phyloP scores from a whole-genome alignment of 176 grass and related monocot genomes.

The Zoysia pacifica region DNA sequence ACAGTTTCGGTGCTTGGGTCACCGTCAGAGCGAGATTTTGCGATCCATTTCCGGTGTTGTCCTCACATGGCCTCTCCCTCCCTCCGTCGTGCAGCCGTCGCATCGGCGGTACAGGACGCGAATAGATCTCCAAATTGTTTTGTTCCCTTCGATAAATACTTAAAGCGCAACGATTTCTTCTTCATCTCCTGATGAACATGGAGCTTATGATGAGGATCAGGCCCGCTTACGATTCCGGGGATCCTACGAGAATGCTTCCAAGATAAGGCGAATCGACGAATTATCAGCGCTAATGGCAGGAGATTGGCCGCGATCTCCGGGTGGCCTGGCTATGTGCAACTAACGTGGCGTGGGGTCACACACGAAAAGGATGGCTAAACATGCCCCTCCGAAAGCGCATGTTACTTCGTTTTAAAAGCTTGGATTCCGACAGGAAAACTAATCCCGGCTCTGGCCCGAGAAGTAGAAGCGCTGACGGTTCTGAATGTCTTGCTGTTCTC shows the following conservation, averaged over 20 bases:
- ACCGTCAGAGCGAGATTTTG: slow-evolving; percentile 45
- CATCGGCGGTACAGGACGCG: neutral
- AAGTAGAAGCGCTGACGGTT: neutral
- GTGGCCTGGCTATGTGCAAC: slow-evolving; percentile 51
- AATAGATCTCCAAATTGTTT: slow-evolving; percentile 13
- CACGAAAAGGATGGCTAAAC: slow-evolving; percentile 39
- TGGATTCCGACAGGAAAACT: slow-evolving; percentile 28
- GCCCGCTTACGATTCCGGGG: neutral
- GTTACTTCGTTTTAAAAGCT: slow-evolving; percentile 36
- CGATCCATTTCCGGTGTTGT: slow-evolving; percentile 44
- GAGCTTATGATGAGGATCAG: too few species aligned
- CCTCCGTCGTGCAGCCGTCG: slow-evolving; percentile 21
- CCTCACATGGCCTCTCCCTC: slow-evolving; percentile 55
- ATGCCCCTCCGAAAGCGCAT: slow-evolving; percentile 44
- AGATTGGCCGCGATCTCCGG: slow-evolving; percentile 43
- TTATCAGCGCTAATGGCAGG: slow-evolving; percentile 28
- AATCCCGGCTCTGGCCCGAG: neutral
- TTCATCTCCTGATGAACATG: neutral
- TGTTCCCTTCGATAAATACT: neutral
- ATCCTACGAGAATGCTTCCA: slow-evolving; percentile 30
- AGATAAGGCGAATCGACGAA: slow-evolving; percentile 35
- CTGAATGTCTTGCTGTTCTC: neutral
- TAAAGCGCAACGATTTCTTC: neutral
- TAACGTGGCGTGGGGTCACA: slow-evolving; percentile 44
- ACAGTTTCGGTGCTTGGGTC: slow-evolving; percentile 18